A percentile compares a stretch with the other conserved stretches of the same genome.
Evolutionary conservation across 2,329 filamentous ascomycete species (phyloP).

Genomic region (Colletotrichum sp.): DNA sequence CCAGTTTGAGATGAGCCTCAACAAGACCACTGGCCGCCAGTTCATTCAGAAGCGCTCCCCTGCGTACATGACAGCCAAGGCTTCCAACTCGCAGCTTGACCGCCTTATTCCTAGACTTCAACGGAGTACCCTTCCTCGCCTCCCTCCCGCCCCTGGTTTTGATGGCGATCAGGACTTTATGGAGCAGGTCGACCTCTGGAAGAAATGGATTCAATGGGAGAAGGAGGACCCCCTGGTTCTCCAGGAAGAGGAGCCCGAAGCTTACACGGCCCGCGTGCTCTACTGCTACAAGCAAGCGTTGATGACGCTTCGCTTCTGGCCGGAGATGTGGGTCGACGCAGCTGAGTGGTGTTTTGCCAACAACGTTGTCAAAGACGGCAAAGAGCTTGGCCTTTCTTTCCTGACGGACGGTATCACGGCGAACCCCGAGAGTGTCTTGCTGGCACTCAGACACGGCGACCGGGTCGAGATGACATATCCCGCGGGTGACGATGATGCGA

Average conservation of each 20-base stretch:
- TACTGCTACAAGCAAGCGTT: slow-evolving; percentile 94
- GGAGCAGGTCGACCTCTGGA: slow-evolving; percentile 88
- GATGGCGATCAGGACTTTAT: slow-evolving; percentile 85
- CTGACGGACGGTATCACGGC: slow-evolving; percentile 82
- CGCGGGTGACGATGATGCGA: slow-evolving; percentile 76
- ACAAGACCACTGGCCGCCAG: slow-evolving; percentile 93
- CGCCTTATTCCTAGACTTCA: slow-evolving; percentile 80
- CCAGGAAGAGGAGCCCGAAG: slow-evolving; percentile 76
- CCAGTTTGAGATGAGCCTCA: slow-evolving; percentile 90
- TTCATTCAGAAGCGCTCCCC: slow-evolving; percentile 92
- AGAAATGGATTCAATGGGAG: slow-evolving; percentile 94
- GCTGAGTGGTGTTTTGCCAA: slow-evolving; percentile 91
- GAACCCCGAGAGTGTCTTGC: slow-evolving; percentile 90
- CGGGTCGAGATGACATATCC: slow-evolving; percentile 80
- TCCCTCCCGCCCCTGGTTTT: slow-evolving; percentile 85
- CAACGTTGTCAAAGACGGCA: slow-evolving; percentile 65
- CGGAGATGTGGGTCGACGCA: slow-evolving; percentile 94
- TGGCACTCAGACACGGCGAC: slow-evolving; percentile 89
- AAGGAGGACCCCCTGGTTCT: slow-evolving; percentile 90
- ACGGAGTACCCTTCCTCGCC: slow-evolving; percentile 76
- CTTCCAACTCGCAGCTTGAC: slow-evolving; percentile 87
- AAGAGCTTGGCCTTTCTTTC: slow-evolving; percentile 72
- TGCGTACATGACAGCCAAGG: slow-evolving; percentile 94
- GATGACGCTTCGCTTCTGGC: slow-evolving; percentile 93
- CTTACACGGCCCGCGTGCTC: slow-evolving; percentile 78